Percentiles rank a stretch among this genome's conserved stretches.
phyloP scores from a whole-genome alignment of 2,329 filamentous ascomycete species.

The Ascomycota sp. region DNA sequence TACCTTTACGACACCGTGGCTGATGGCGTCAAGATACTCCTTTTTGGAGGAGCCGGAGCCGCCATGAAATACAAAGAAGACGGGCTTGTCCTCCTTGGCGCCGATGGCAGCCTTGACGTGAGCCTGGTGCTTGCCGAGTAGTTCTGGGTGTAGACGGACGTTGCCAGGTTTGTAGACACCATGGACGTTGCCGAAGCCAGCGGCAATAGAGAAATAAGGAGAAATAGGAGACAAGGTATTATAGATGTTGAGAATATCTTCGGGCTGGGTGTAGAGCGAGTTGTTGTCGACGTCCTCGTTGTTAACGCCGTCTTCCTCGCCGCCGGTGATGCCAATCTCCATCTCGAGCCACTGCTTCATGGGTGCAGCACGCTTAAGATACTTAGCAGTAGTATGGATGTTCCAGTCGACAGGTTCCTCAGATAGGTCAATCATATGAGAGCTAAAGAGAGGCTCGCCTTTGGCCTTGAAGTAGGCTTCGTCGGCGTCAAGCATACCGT shows the following conservation, averaged over 20 bases:
- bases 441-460: conserved; percentile 82
- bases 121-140: conserved; percentile 89
- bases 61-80: conserved; percentile 99
- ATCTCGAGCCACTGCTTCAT: conserved; percentile 99
- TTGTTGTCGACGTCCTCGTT: conserved; percentile 96
- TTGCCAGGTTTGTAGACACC: conserved; percentile 98
- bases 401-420: conserved; percentile 84
- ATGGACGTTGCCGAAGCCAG: conserved; percentile 97
- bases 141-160: conserved; percentile 88
- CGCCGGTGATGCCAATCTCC: conserved; percentile 74
- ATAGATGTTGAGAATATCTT: conserved; percentile 87
- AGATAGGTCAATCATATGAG: conserved; percentile 96
- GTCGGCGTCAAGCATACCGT: conserved; percentile 86
- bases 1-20: conserved; percentile 94
- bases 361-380: conserved; percentile 82
- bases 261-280: conserved; percentile 91
- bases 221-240: conserved; percentile 69
- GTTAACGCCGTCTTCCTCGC: conserved; percentile 96
- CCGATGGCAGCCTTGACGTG: conserved; percentile 67
- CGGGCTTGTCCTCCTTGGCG: conserved; percentile 63
- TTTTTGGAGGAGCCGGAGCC: conserved; percentile 80
- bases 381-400: conserved; percentile 76
- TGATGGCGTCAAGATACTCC: conserved; percentile 78
- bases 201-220: conserved; percentile 93
- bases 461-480: conserved; percentile 89